Evolutionary conservation across 2,329 filamentous ascomycete species (phyloP), one percentile per base, ranked within the genome.

Genomic region (Sarocladium strictum): DNA sequence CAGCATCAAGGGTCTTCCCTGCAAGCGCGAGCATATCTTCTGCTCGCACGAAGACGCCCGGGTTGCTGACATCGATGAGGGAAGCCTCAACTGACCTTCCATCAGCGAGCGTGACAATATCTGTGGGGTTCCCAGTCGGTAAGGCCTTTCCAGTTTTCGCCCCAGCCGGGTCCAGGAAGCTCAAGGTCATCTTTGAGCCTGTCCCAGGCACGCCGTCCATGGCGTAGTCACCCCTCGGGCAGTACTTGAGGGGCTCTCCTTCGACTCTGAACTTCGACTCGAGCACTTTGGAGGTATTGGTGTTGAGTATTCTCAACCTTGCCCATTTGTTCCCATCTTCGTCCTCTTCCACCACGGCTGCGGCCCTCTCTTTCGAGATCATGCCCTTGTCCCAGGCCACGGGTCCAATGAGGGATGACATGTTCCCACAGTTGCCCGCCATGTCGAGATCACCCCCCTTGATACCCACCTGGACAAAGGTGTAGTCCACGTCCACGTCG

Each of bases 361-460:
- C 47, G 11, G 45, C 32, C 50, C 45, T 55, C 19, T 49, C 57
- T 1, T 55, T 53, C 12, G 54, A 35, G 5, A 67, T 53, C 54
- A 70, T 53, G 11, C 65, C 67, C 56, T 61, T 58, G 51, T 71
- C 68, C 64, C 66, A 69, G 2, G 63, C 63, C 41, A 62, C 61
- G 0, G 87, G 86, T 0, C 86, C 87, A 45, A 90, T 77, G 0
- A 82, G 77, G 38, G 79, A 76, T 5, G 76, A 81, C 84, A 90
- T 86, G 65, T 90, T 90, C n/a, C 87, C 87, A 64, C 86, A 90
- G 61, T 89, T 90, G 23, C 85, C 83, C 0, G 83, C 81, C 61
- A 81, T 78, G 62, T 90, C 86, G 2, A 90, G 75, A 29, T 72
- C 69, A 3, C 72, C 71, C 60, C 85, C 76, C 53, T 78, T 78